Conservation (phyloP, 495 filamentous ascomycete species). For the Tuber borchii region DNA sequence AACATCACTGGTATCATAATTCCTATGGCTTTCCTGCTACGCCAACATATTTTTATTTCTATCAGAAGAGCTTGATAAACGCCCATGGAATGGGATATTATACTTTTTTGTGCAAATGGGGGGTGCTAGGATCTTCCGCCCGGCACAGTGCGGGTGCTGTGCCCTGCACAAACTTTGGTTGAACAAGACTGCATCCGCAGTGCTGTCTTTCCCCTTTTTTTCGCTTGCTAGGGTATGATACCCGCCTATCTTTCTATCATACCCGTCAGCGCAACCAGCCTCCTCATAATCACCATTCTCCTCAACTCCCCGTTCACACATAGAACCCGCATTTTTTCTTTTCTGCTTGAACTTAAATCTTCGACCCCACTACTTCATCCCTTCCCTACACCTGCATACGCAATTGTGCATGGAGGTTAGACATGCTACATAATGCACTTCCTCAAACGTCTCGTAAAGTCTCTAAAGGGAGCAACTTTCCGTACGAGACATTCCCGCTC, state of each 20-base stretch:
- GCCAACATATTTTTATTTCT: too few species aligned
- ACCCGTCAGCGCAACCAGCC: neutral
- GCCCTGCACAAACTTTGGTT: too few species aligned
- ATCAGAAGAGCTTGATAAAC: too few species aligned
- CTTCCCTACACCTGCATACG: neutral
- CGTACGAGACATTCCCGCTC: neutral
- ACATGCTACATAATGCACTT: neutral
- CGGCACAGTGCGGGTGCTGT: too few species aligned
- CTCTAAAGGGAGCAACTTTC: neutral
- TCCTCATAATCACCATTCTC: neutral
- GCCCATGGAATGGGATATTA: too few species aligned
- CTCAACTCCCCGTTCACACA: neutral
- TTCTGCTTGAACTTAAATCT: neutral
- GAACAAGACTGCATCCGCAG: too few species aligned
- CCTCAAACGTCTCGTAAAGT: neutral
- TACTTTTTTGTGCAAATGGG: too few species aligned
- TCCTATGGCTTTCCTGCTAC: too few species aligned
- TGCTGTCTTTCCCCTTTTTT: neutral
- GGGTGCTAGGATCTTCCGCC: too few species aligned
- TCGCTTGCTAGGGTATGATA: neutral
- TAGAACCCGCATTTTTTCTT: neutral
- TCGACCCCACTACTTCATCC: neutral
- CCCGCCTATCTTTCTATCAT: neutral
- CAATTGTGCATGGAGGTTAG: neutral
- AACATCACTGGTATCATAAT: too few species aligned